Percentiles rank a stretch among this genome's conserved stretches.
These are phyloP conservation scores for Saccharomycopsis malanga DNA, from an alignment of 805 yeast species.

Conservation along the genomic window DNA sequence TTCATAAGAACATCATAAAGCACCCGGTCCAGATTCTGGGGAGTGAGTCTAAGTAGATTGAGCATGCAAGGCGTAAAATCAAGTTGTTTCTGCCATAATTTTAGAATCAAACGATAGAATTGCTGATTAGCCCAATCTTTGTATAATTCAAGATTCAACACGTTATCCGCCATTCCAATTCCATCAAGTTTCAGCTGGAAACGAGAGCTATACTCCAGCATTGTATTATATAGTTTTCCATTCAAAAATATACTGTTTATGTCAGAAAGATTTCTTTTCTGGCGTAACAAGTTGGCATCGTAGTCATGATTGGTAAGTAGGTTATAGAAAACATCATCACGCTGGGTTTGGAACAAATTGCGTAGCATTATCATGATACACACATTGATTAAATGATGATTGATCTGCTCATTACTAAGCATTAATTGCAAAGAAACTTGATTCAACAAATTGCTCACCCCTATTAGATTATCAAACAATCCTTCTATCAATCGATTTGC, in stretches of 20 bases:
- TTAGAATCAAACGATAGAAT: not conserved
- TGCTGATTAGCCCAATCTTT: slow-evolving; percentile 6
- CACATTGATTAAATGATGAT: not conserved
- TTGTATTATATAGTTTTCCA: slow-evolving; percentile 7
- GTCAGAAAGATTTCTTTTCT: slow-evolving; percentile 7
- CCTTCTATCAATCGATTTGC: slow-evolving; percentile 1
- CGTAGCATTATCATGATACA: not conserved
- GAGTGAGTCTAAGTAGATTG: not conserved
- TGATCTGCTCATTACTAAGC: not conserved
- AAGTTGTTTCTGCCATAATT: not conserved
- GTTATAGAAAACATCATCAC: not conserved
- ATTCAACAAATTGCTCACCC: slow-evolving; percentile 12
- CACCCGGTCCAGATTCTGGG: too few species aligned
- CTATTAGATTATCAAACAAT: slow-evolving; percentile 6
- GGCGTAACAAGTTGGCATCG: not conserved
- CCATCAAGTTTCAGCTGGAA: too few species aligned
- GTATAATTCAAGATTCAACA: too few species aligned
- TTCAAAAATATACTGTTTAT: slow-evolving; percentile 14
- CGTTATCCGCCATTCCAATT: too few species aligned
- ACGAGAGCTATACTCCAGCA: too few species aligned
- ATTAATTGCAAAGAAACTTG: not conserved
- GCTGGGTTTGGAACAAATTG: not conserved
- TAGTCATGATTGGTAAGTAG: not conserved
- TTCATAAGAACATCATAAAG: too few species aligned
- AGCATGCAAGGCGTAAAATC: slow-evolving; percentile 4